These are phyloP conservation scores for Nicotiana noctiflora DNA, from an alignment of 257 asterid genomes.

Conservation along the genomic window DNA sequence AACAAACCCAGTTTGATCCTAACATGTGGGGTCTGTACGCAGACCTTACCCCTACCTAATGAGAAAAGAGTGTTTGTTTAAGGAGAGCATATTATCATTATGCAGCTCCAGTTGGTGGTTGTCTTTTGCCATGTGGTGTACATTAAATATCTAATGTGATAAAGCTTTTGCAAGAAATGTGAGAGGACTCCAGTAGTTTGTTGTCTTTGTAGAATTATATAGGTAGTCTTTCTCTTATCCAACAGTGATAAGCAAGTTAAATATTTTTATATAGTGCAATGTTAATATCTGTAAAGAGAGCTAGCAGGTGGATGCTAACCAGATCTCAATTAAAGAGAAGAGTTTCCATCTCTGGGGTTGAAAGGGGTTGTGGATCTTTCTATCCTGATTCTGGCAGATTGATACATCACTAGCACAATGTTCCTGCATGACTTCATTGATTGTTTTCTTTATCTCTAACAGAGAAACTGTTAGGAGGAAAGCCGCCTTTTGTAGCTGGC, in stretches of 20 bases:
- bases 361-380: not conserved
- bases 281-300: not conserved
- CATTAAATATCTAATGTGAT: not conserved
- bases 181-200: not conserved
- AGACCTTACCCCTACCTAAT: too few relatives aligned
- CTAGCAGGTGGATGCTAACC: not conserved
- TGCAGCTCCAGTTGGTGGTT: not conserved
- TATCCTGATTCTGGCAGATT: not conserved
- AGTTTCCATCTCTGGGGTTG: not conserved
- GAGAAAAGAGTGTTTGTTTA: not conserved
- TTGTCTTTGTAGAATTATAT: not conserved
- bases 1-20: too few relatives aligned
- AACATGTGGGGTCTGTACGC: too few relatives aligned
- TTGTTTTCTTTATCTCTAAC: not conserved
- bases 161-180: not conserved
- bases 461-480: not conserved
- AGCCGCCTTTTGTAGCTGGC: not conserved
- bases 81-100: not conserved
- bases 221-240: not conserved
- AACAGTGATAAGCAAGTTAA: not conserved
- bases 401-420: not conserved
- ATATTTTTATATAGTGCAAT: not conserved
- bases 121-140: not conserved
- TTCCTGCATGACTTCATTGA: not conserved
- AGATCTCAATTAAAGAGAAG: not conserved